These are phyloP conservation scores for Polytolypa hystricis DNA, from an alignment of 2,329 filamentous ascomycete species.

Conservation along the genomic window DNA sequence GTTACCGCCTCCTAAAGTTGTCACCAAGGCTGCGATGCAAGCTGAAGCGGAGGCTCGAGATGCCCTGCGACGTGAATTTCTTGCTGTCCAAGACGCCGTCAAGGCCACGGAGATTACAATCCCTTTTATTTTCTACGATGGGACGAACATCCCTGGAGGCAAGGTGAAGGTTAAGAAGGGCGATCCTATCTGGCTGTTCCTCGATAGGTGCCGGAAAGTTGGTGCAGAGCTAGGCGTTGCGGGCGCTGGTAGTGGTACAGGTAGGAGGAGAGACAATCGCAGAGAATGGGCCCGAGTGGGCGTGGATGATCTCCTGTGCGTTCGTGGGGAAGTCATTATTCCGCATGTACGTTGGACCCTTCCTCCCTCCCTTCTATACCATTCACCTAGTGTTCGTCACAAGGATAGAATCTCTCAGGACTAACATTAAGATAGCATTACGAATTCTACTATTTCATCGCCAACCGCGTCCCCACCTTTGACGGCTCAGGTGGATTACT, in stretches of 20 bases:
- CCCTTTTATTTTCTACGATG: slow-evolving; percentile 95
- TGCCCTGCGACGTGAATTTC: slow-evolving; percentile 64
- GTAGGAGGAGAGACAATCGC: slow-evolving; percentile 46
- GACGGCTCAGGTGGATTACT: slow-evolving; percentile 62
- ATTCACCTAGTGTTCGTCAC: slow-evolving; percentile 3
- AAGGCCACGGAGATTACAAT: slow-evolving; percentile 82
- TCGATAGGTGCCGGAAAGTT: slow-evolving; percentile 84
- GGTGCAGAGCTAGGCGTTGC: slow-evolving; percentile 72
- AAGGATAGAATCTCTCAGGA: slow-evolving; percentile 9
- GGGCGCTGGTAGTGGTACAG: slow-evolving; percentile 39
- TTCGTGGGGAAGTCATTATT: slow-evolving; percentile 80
- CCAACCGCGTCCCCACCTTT: slow-evolving; percentile 58
- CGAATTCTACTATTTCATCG: slow-evolving; percentile 93
- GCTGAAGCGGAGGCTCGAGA: slow-evolving; percentile 71
- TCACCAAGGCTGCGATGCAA: slow-evolving; percentile 66
- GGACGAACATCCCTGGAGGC: slow-evolving; percentile 77
- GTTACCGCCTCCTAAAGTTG: slow-evolving; percentile 53
- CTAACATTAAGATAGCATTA: too few species aligned
- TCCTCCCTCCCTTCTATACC: background rate
- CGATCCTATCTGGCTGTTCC: slow-evolving; percentile 82
- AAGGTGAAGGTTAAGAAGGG: slow-evolving; percentile 83
- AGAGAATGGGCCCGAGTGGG: slow-evolving; percentile 87
- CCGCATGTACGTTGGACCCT: slow-evolving; percentile 61
- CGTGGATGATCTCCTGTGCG: slow-evolving; percentile 90
- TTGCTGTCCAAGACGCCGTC: slow-evolving; percentile 71